Evolutionary conservation across 1,139 yeast species (phyloP).

Genomic region (Lodderomyces parapsilosis): DNA sequence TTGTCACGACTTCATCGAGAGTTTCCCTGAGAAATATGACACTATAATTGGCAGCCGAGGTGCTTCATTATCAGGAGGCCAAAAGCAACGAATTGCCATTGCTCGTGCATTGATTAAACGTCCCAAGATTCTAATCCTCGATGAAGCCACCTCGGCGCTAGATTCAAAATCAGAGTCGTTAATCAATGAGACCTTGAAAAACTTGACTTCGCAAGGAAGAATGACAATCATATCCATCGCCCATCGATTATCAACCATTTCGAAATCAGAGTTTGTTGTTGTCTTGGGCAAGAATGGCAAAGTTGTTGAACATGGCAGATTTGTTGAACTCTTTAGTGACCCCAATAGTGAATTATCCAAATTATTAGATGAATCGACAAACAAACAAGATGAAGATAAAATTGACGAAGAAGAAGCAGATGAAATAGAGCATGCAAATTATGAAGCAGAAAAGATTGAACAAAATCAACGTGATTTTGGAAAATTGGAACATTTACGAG

Average conservation of each 20-base stretch:
- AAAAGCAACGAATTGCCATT: slow-evolving; percentile 84
- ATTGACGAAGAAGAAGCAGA: slow-evolving; percentile 22
- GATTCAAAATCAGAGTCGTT: slow-evolving; percentile 72
- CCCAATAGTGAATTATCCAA: slow-evolving; percentile 45
- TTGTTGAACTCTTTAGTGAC: slow-evolving; percentile 42
- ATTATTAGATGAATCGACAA: slow-evolving; percentile 39
- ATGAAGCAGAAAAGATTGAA: slow-evolving; percentile 28
- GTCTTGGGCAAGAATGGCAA: slow-evolving; percentile 50
- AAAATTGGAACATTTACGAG: slow-evolving; percentile 31
- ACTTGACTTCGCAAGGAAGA: slow-evolving; percentile 54
- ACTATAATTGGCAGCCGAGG: slow-evolving; percentile 58
- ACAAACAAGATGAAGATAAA: slow-evolving; percentile 21
- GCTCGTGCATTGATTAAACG: slow-evolving; percentile 75
- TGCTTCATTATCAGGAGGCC: slow-evolving; percentile 76
- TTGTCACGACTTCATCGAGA: slow-evolving; percentile 52
- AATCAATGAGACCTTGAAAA: slow-evolving; percentile 58
- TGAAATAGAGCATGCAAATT: slow-evolving; percentile 24
- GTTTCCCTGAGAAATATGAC: slow-evolving; percentile 54
- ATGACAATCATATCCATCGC: slow-evolving; percentile 91
- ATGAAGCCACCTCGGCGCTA: slow-evolving; percentile 79
- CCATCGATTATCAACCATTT: slow-evolving; percentile 81
- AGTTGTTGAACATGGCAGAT: slow-evolving; percentile 43
- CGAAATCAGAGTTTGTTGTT: slow-evolving; percentile 53
- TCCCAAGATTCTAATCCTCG: slow-evolving; percentile 63
- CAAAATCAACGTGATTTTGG: slow-evolving; percentile 17